These are phyloP conservation scores for Intubia oerlemansii DNA, from an alignment of 2,329 filamentous ascomycete species.

Conservation along the genomic window DNA sequence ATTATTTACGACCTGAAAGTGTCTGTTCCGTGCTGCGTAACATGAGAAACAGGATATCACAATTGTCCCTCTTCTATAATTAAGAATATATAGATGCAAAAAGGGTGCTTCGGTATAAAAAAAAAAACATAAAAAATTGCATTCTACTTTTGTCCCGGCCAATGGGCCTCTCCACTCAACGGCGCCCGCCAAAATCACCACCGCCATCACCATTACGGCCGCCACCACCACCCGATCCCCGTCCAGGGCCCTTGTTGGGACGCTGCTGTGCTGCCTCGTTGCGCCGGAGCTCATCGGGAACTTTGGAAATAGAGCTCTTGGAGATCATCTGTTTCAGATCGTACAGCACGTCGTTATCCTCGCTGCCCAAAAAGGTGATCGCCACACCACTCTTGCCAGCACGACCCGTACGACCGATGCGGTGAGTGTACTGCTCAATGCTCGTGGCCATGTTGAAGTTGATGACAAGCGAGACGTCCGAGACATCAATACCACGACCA, in stretches of 20 bases:
- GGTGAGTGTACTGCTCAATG: slow-evolving; percentile 92
- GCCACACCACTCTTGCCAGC: slow-evolving; percentile 92
- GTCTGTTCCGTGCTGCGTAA: no score
- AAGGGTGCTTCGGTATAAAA: no score
- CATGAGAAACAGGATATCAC: no score
- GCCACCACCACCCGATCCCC: no score
- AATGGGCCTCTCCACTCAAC: no score
- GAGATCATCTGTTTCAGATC: slow-evolving; percentile 89
- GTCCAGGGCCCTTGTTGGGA: slow-evolving; percentile 20
- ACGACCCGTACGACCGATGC: slow-evolving; percentile 90
- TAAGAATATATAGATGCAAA: no score
- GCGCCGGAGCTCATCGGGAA: slow-evolving; percentile 76
- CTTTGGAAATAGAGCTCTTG: slow-evolving; percentile 71
- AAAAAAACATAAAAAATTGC: no score
- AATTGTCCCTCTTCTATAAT: no score
- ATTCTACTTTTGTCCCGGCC: no score
- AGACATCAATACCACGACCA: slow-evolving; percentile 92
- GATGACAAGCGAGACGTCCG: slow-evolving; percentile 79
- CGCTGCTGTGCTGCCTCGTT: slow-evolving; percentile 86
- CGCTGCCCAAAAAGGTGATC: slow-evolving; percentile 82
- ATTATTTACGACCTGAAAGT: no score
- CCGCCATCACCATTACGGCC: no score
- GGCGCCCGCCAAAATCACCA: no score
- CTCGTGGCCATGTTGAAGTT: slow-evolving; percentile 97
- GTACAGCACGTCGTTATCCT: slow-evolving; percentile 80